Conservation (phyloP, 306 rosid species). For the Castanospermum australe region DNA sequence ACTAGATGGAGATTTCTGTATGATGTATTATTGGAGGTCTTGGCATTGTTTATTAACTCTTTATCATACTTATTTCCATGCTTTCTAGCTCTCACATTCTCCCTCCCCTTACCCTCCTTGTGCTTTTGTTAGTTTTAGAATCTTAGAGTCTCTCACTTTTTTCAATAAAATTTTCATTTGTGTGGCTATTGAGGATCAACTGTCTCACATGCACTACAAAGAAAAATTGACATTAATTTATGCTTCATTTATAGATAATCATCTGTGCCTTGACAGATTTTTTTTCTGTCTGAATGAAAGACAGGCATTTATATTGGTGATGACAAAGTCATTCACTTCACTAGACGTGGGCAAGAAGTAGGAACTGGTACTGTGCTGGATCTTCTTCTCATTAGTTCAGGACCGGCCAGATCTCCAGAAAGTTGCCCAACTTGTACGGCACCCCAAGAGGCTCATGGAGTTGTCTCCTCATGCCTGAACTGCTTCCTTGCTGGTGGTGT, state of each 20-base stretch:
- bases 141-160: not conserved
- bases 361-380: conserved; percentile 90
- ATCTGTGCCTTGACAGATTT: not conserved
- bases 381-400: conserved; percentile 75
- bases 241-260: not conserved
- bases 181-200: conserved; percentile 3
- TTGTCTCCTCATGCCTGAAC: conserved; percentile 72
- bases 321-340: conserved; percentile 81
- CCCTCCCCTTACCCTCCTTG: not conserved
- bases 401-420: conserved; percentile 49
- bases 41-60: not conserved
- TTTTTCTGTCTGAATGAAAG: not conserved
- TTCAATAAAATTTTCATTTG: not conserved
- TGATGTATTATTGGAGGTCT: not conserved
- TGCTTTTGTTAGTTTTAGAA: not conserved
- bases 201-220: not conserved
- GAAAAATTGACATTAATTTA: not conserved
- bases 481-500: conserved; percentile 89
- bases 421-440: conserved; percentile 60
- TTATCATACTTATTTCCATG: not conserved
- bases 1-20: not conserved
- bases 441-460: conserved; percentile 55
- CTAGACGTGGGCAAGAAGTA: conserved; percentile 93
- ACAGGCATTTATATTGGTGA: conserved; percentile 82
- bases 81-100: not conserved